Conservation (phyloP, 345 rosid genomes). For the Citrus inodora region DNA sequence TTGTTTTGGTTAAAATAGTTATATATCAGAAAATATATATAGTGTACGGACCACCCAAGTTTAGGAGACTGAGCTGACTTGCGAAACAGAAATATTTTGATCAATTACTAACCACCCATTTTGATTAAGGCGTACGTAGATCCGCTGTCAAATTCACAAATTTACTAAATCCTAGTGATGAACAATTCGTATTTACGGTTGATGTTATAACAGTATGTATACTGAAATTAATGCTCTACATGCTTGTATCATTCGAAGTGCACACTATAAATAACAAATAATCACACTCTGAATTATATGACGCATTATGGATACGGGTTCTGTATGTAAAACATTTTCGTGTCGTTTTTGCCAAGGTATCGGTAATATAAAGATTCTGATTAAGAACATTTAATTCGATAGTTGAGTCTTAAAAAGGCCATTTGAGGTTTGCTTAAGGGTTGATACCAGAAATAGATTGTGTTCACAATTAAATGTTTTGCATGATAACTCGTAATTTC, state of each 20-base stretch:
- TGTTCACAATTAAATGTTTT: no score
- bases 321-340: not conserved
- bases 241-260: no score
- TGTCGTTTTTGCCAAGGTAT: not conserved
- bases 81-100: not conserved
- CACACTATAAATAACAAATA: no score
- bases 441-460: no score
- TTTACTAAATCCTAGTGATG: not conserved
- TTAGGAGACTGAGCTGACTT: not conserved
- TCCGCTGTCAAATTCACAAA: not conserved
- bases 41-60: not conserved
- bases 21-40: not conserved
- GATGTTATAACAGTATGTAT: not conserved
- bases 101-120: not conserved
- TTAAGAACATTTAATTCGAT: no score
- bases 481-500: no score
- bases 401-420: no score
- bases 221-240: no score
- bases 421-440: no score
- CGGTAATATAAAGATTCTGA: no score
- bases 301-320: no score
- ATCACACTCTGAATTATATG: no score
- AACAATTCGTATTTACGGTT: not conserved
- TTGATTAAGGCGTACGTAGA: not conserved
- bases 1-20: constrained; percentile 2